Evolutionary conservation across 352 stramenopile species (phyloP), one percentile per base, ranked within the genome.

Genomic region (Globisporangium orthogonon): DNA sequence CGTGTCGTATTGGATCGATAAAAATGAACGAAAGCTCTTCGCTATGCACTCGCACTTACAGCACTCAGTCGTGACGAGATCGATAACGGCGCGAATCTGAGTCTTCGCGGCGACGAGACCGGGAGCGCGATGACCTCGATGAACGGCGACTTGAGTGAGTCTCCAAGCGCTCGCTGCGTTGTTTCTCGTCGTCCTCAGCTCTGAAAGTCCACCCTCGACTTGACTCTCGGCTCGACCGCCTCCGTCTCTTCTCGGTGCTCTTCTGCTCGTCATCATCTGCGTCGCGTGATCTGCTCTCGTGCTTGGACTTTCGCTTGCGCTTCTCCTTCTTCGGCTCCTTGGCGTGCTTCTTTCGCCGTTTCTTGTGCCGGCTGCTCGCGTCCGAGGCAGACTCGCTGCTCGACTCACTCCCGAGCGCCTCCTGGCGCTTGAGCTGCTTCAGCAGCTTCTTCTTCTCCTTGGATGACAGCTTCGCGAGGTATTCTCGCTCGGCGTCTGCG

Each of bases 381-480:
- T 62, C 53, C 30, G 59, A 70, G 23, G 70, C 65, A 0, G 56
- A 67, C 10, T 64, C 61, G 13, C 61, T 50, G n/a, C 60, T 71
- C 18, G 51, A 51, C 41, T 5, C 13, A n/a, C 15, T 44, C 31
- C 50, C 46, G 45, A 41, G 50, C 1, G 61, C 47, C 40, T 69
- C 54, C 31, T 69, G 52, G 56, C 74, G 72, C 57, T 78, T 70
- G 10, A 84, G 59, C 41, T 86, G 88, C 58, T 86, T 88, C 15
- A 87, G 47, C 28, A 84, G 56, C 33, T 53, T 50, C 28, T 76
- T 87, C 61, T 89, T 87, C 56, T 89, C 76, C 53, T 87, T 89
- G 3, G 63, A 65, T 7, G 80, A 89, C n/a, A 89, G 62, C 7
- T 61, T 72, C 14, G 76, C 70, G 4, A 91, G 52, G 23, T 78